These are phyloP conservation scores for Sporisorium reilianum DNA, from an alignment of 1,284 basidiomycete species.

Conservation along the genomic window DNA sequence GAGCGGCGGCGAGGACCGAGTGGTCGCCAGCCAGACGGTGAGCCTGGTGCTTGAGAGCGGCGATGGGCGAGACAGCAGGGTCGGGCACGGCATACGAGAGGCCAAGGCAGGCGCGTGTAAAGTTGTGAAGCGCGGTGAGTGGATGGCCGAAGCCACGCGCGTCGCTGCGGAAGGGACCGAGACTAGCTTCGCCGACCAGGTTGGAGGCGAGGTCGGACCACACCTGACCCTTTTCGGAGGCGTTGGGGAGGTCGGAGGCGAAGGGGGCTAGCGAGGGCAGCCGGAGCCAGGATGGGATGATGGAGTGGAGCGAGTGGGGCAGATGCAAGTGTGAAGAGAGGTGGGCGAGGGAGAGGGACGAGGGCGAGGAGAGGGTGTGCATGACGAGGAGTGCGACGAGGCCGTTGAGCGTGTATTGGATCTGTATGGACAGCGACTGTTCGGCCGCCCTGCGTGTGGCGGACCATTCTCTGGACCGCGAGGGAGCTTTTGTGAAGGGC, in stretches of 20 bases:
- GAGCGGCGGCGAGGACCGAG: slow-evolving; percentile 14
- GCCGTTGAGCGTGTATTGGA: slow-evolving; percentile 51
- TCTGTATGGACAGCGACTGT: slow-evolving; percentile 34
- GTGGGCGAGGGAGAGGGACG: slow-evolving; percentile 55
- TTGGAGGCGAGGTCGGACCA: slow-evolving; percentile 36
- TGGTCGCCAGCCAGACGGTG: slow-evolving; percentile 12
- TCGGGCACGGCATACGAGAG: slow-evolving; percentile 55
- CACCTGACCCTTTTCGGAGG: slow-evolving; percentile 41
- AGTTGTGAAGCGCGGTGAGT: slow-evolving; percentile 59
- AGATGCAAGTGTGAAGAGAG: slow-evolving; percentile 56
- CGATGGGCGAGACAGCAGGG: slow-evolving; percentile 33
- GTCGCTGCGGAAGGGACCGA: slow-evolving; percentile 60
- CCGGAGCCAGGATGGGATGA: slow-evolving; percentile 56
- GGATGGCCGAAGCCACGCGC: slow-evolving; percentile 61
- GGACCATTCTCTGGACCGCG: slow-evolving; percentile 39
- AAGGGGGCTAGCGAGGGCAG: slow-evolving; percentile 53
- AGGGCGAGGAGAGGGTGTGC: slow-evolving; percentile 59
- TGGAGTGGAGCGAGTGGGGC: slow-evolving; percentile 47
- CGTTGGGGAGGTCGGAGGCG: slow-evolving; percentile 58
- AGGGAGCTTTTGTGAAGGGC: slow-evolving; percentile 4
- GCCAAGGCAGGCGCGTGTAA: slow-evolving; percentile 54
- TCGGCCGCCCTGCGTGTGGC: slow-evolving; percentile 46
- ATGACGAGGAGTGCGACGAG: slow-evolving; percentile 54
- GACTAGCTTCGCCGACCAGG: slow-evolving; percentile 23
- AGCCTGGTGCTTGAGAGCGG: slow-evolving; percentile 29